These are phyloP conservation scores for Solanum sejunctum DNA, from an alignment of 257 asterid genomes.

Conservation along the genomic window DNA sequence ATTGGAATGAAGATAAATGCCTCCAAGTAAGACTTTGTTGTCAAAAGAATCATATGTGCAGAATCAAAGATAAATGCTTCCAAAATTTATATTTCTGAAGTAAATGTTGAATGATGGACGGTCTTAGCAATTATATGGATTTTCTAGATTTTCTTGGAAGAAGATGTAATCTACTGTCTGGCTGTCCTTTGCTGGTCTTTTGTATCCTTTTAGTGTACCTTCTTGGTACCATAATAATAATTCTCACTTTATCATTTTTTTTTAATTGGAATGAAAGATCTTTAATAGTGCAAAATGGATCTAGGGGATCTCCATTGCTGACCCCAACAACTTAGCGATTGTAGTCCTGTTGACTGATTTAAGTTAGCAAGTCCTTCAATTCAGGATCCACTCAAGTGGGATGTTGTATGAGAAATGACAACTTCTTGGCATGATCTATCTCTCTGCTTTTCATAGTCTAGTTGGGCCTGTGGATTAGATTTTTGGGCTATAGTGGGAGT, in stretches of 20 bases:
- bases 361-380: not conserved
- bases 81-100: no score
- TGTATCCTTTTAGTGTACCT: no score
- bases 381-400: not conserved
- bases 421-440: not conserved
- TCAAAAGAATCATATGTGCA: no score
- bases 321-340: not conserved
- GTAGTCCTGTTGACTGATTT: not conserved
- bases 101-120: no score
- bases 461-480: not conserved
- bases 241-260: no score
- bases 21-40: no score
- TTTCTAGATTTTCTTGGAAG: no score
- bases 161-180: no score
- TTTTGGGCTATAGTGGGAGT: not conserved
- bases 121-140: no score
- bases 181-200: no score
- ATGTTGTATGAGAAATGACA: not conserved
- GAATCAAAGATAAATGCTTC: no score
- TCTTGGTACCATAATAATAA: no score
- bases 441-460: not conserved
- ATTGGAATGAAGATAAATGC: not conserved
- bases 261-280: not conserved
- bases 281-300: not conserved
- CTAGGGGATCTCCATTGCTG: not conserved